These are phyloP conservation scores for Podospora comata DNA, from an alignment of 495 filamentous ascomycete genomes.

Conservation along the genomic window DNA sequence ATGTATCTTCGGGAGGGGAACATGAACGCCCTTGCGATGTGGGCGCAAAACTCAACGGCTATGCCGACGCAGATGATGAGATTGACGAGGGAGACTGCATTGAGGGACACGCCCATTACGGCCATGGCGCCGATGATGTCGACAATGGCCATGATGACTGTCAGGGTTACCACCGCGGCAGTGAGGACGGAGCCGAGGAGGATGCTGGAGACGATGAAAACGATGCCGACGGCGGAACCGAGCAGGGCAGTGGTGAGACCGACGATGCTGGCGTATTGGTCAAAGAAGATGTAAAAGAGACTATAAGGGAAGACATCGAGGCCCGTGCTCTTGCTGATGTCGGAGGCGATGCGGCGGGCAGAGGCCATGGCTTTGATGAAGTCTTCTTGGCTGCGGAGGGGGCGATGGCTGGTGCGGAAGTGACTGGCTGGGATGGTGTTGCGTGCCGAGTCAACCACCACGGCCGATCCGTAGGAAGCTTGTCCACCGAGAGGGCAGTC, in stretches of 20 bases:
- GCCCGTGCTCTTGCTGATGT: constrained; percentile 62
- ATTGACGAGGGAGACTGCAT: constrained; percentile 95
- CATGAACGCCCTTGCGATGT: constrained; percentile 93
- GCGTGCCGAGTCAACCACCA: constrained; percentile 68
- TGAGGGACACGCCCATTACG: constrained; percentile 80
- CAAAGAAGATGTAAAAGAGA: constrained; percentile 98
- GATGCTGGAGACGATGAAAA: constrained; percentile 70
- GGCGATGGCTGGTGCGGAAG: constrained; percentile 86
- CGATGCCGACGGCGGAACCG: constrained; percentile 76
- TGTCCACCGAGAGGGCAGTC: constrained; percentile 84
- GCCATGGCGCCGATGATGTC: constrained; percentile 96
- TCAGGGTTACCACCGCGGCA: constrained; percentile 74
- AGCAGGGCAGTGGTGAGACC: constrained; percentile 72
- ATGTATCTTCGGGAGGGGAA: constrained; percentile 77
- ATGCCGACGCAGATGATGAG: constrained; percentile 96
- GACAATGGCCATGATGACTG: constrained; percentile 88
- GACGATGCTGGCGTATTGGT: constrained; percentile 88
- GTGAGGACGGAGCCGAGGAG: constrained; percentile 84
- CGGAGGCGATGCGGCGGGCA: constrained; percentile 81
- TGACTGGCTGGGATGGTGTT: constrained; percentile 74
- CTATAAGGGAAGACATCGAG: constrained; percentile 90
- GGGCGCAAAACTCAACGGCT: constrained; percentile 93
- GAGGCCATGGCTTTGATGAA: constrained; percentile 89
- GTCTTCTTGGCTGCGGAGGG: constrained; percentile 81
- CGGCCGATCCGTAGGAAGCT: constrained; percentile 79